Percentiles rank a stretch among this genome's conserved stretches.
These are phyloP conservation scores for Crotalaria pallida DNA, from an alignment of 306 rosid genomes.

Conservation along the genomic window DNA sequence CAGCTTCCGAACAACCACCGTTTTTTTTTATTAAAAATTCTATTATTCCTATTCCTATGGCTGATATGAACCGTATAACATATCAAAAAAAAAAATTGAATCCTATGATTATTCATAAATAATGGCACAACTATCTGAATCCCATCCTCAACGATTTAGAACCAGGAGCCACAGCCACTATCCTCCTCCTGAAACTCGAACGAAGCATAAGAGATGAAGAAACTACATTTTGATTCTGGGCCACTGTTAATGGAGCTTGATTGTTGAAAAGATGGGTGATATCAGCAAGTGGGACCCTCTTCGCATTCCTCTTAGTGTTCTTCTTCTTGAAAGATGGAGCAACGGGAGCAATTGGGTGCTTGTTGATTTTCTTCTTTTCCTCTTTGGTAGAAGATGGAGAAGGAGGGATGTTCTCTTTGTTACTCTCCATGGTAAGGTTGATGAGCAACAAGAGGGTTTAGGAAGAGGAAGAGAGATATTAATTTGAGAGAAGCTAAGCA, in stretches of 20 bases:
- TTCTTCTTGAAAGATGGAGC: slow-evolving; percentile 28
- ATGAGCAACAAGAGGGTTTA: not conserved
- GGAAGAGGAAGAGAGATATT: not conserved
- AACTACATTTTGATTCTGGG: not conserved
- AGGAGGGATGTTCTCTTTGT: slow-evolving; percentile 34
- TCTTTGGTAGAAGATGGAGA: not conserved
- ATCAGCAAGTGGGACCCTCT: slow-evolving; percentile 32
- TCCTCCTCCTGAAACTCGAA: slow-evolving; percentile 1
- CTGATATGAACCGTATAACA: not conserved
- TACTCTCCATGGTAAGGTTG: not conserved
- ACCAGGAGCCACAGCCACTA: not conserved
- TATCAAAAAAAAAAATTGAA: not conserved
- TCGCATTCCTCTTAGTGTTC: not conserved
- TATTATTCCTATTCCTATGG: not conserved
- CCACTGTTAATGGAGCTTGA: not conserved
- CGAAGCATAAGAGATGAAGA: not conserved
- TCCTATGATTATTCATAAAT: not conserved
- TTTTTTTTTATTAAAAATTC: too few relatives aligned
- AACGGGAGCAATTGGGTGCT: not conserved
- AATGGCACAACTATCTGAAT: slow-evolving; percentile 28
- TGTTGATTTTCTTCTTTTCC: slow-evolving; percentile 4
- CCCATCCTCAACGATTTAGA: slow-evolving; percentile 28
- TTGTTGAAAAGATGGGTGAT: slow-evolving; percentile 18
- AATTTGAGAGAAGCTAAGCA: too few relatives aligned
- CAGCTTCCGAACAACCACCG: too few relatives aligned